Conservation (phyloP, 192 early-diverging fungal genomes). For the Backusella sp. region DNA sequence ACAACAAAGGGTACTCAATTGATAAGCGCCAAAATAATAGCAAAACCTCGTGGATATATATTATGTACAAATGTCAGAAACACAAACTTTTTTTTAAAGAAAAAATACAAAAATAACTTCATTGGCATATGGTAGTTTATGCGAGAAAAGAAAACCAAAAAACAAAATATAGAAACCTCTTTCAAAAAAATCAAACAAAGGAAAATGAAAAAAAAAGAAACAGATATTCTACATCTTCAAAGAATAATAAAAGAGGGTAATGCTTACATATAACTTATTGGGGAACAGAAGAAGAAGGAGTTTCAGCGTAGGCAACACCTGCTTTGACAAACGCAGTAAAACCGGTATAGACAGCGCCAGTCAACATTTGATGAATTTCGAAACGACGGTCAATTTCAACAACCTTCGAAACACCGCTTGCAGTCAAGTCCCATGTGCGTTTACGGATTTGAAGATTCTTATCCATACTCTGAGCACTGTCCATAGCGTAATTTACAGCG, state of each 20-base stretch:
- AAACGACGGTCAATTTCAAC: conserved; percentile 53
- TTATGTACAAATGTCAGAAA: conserved; percentile 1
- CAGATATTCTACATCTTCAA: not conserved
- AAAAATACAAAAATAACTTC: not conserved
- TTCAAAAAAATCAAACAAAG: not conserved
- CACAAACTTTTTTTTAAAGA: not conserved
- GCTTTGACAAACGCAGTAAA: conserved; percentile 51
- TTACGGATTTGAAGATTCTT: conserved; percentile 46
- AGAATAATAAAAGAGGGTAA: not conserved
- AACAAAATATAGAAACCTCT: not conserved
- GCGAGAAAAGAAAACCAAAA: not conserved
- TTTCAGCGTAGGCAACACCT: conserved; percentile 50
- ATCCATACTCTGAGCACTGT: conserved; percentile 39
- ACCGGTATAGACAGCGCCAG: conserved; percentile 43
- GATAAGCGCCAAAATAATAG: not conserved
- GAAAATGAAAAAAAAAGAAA: not conserved
- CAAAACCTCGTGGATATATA: not conserved
- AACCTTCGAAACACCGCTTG: conserved; percentile 41
- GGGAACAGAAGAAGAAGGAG: conserved; percentile 13
- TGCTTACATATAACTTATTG: not conserved
- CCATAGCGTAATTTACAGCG: conserved; percentile 39
- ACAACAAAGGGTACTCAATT: not conserved
- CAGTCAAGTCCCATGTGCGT: conserved; percentile 50
- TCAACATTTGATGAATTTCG: conserved; percentile 50
- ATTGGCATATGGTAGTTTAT: not conserved